phyloP scores from a whole-genome alignment of 768 basidiomycete species.

The Hericium erinaceus region DNA sequence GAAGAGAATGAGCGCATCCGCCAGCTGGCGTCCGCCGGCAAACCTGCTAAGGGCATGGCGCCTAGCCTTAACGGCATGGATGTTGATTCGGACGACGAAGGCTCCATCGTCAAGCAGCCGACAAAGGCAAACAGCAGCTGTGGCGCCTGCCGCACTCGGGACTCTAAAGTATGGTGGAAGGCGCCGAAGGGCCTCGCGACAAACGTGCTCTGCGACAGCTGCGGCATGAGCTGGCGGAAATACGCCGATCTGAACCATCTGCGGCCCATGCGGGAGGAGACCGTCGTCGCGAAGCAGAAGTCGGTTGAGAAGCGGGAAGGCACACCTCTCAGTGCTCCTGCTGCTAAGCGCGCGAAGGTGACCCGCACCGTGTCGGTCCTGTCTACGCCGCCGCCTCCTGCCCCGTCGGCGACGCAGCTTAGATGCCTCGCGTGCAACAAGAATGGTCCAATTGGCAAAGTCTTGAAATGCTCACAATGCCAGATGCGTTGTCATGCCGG shows the following conservation, averaged over 20 bases:
- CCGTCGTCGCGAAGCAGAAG: constrained; percentile 29
- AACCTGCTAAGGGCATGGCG: not conserved
- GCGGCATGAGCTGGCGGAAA: constrained; percentile 86
- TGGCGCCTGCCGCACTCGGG: constrained; percentile 77
- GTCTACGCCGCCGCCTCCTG: constrained; percentile 55
- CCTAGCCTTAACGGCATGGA: not conserved
- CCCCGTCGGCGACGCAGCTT: constrained; percentile 45
- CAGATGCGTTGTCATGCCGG: constrained; percentile 75
- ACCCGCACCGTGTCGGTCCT: constrained; percentile 34
- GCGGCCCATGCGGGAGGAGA: constrained; percentile 61
- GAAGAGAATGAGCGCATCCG: constrained; percentile 43
- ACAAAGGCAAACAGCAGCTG: constrained; percentile 52
- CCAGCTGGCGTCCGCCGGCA: constrained; percentile 3
- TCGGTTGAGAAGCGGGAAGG: constrained; percentile 51
- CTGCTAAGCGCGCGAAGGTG: constrained; percentile 60
- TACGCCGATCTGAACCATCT: constrained; percentile 79
- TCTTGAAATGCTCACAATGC: constrained; percentile 77
- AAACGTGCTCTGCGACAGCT: constrained; percentile 72
- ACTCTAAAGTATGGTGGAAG: constrained; percentile 82
- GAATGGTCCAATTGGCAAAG: constrained; percentile 65
- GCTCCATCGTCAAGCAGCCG: constrained; percentile 55
- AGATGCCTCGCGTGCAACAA: constrained; percentile 71
- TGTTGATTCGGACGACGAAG: constrained; percentile 56
- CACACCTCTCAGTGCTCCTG: constrained; percentile 39
- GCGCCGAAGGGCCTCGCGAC: constrained; percentile 81